These are phyloP conservation scores for Chrysosporium keratinophilum DNA, from an alignment of 2,329 filamentous ascomycete species.

Conservation along the genomic window DNA sequence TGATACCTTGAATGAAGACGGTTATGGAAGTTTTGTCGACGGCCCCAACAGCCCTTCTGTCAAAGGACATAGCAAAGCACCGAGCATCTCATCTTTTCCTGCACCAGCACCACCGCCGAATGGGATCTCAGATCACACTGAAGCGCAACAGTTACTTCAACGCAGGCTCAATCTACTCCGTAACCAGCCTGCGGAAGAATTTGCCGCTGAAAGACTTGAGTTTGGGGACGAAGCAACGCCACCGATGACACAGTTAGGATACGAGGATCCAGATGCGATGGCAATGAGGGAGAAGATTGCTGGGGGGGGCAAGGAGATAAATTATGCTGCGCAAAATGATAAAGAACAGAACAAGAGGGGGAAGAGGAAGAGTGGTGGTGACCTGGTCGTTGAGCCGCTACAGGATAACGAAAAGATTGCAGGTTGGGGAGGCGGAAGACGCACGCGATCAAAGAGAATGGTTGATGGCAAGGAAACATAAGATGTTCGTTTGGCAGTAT, in stretches of 20 bases:
- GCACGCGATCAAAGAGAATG: slow-evolving; percentile 25
- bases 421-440: slow-evolving; percentile 28
- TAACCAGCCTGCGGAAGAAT: slow-evolving; percentile 17
- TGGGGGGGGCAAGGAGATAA: slow-evolving; percentile 35
- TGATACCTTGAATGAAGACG: slow-evolving; percentile 40
- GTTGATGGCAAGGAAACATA: slow-evolving; percentile 16
- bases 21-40: slow-evolving; percentile 30
- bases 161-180: slow-evolving; percentile 15
- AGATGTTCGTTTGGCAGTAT: neutral
- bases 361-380: slow-evolving; percentile 2
- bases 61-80: slow-evolving; percentile 20
- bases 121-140: slow-evolving; percentile 10
- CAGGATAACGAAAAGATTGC: slow-evolving; percentile 26
- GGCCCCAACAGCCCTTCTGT: slow-evolving; percentile 20
- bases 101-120: slow-evolving; percentile 15
- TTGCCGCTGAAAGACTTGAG: slow-evolving; percentile 19
- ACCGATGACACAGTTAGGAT: slow-evolving; percentile 39
- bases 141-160: slow-evolving; percentile 15
- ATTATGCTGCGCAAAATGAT: slow-evolving; percentile 19
- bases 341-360: neutral
- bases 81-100: slow-evolving; percentile 26
- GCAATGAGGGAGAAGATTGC: slow-evolving; percentile 48
- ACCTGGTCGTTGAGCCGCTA: slow-evolving; percentile 23
- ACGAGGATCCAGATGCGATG: slow-evolving; percentile 43
- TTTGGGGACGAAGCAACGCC: slow-evolving; percentile 28